These are phyloP conservation scores for Erodium trifolium DNA, from an alignment of 441 rosid species.

Conservation along the genomic window DNA sequence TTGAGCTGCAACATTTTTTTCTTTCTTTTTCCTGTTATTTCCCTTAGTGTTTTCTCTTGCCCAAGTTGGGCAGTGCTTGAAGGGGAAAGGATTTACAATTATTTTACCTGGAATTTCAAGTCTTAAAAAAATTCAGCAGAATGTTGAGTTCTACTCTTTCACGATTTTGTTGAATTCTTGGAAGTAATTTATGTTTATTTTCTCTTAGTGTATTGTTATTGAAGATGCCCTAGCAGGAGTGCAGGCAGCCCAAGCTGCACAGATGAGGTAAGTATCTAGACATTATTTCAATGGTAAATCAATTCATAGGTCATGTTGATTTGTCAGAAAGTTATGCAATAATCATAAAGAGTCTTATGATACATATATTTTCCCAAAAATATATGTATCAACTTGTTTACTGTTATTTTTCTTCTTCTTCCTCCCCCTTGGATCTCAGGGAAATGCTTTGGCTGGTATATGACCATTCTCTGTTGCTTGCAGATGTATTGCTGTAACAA, in stretches of 20 bases:
- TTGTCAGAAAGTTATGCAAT: neutral
- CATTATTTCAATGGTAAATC: conserved; percentile 13
- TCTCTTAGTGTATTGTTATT: conserved; percentile 68
- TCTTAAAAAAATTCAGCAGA: neutral
- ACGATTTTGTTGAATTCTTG: neutral
- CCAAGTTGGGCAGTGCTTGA: conserved; percentile 3
- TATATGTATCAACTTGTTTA: neutral
- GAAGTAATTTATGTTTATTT: neutral
- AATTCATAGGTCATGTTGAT: conserved; percentile 1
- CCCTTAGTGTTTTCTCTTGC: neutral
- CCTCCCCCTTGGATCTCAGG: conserved; percentile 5
- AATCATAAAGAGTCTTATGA: conserved; percentile 5
- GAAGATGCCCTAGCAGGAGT: conserved; percentile 98
- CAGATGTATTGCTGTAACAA: conserved; percentile 92
- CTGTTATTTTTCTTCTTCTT: neutral
- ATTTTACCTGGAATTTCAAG: neutral
- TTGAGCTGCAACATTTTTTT: too few relatives aligned
- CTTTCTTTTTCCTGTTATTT: too few relatives aligned
- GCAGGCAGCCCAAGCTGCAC: conserved; percentile 93
- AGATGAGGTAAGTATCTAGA: conserved; percentile 59
- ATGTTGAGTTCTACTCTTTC: neutral
- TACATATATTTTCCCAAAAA: neutral
- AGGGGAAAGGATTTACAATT: neutral
- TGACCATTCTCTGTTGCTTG: conserved; percentile 25
- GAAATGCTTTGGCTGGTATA: conserved; percentile 2